phyloP scores from a whole-genome alignment of 176 grass and related monocot species.

The maize (Zea mays) region Zm-B73-REFERENCE-NAM-5.0 NC_050098.1:188688001-188688500 shows the following conservation, averaged over 20 bases:
- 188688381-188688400: not conserved
- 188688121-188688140: not conserved
- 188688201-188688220: not conserved
- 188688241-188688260: not conserved
- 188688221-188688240: not conserved
- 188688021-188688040: constrained; percentile 4
- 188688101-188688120: constrained; percentile 6
- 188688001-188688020: constrained; percentile 39
- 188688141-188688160: not conserved
- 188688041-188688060: constrained; percentile 24
- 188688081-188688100: constrained; percentile 29
- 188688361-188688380: not conserved
- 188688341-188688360: not conserved
- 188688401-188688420: not conserved
- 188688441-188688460: not conserved
- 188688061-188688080: constrained; percentile 15
- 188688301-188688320: not conserved
- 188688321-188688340: not conserved
- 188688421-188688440: not conserved
- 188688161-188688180: not conserved
- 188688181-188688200: not conserved
- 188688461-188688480: not conserved
- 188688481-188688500: not conserved
- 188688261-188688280: not conserved
- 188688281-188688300: not conserved